Conservation (phyloP, 2,329 filamentous ascomycete genomes). For the Colletotrichum chlorophyti region DNA sequence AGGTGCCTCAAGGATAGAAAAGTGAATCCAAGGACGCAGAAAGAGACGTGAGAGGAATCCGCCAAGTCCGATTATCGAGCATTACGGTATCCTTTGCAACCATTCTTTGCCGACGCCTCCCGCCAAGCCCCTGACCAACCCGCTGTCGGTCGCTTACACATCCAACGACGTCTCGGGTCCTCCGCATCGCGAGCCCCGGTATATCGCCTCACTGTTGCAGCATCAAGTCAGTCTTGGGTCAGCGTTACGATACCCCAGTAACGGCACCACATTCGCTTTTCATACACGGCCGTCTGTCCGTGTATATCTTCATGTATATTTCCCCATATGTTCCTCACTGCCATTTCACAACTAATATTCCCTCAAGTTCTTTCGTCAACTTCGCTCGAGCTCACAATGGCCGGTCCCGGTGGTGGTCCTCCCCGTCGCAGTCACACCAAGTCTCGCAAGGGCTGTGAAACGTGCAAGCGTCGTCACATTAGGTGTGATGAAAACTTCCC, state of each 20-base stretch:
- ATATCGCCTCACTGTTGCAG: neutral
- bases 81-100: slow-evolving; percentile 13
- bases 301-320: slow-evolving; percentile 40
- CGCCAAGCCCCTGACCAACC: neutral
- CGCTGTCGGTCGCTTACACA: slow-evolving; percentile 23
- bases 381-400: slow-evolving; percentile 67
- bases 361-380: slow-evolving; percentile 36
- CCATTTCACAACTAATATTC: slow-evolving; percentile 23
- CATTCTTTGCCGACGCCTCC: neutral
- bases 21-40: slow-evolving; percentile 26
- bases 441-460: slow-evolving; percentile 97
- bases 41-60: slow-evolving; percentile 26
- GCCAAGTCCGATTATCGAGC: slow-evolving; percentile 9
- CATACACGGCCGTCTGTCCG: slow-evolving; percentile 31
- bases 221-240: slow-evolving; percentile 16
- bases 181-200: neutral
- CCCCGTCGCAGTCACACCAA: slow-evolving; percentile 94
- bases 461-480: slow-evolving; percentile 97
- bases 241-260: slow-evolving; percentile 2
- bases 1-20: slow-evolving; percentile 9
- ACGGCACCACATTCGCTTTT: slow-evolving; percentile 29
- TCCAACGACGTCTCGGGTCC: neutral
- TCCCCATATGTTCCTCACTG: neutral
- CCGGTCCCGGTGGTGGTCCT: slow-evolving; percentile 92
- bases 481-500: slow-evolving; percentile 97